A percentile compares a stretch with the other conserved stretches of the same genome.
These are phyloP conservation scores for Hysterangium stoloniferum DNA, from an alignment of 768 basidiomycete species.

Conservation along the genomic window DNA sequence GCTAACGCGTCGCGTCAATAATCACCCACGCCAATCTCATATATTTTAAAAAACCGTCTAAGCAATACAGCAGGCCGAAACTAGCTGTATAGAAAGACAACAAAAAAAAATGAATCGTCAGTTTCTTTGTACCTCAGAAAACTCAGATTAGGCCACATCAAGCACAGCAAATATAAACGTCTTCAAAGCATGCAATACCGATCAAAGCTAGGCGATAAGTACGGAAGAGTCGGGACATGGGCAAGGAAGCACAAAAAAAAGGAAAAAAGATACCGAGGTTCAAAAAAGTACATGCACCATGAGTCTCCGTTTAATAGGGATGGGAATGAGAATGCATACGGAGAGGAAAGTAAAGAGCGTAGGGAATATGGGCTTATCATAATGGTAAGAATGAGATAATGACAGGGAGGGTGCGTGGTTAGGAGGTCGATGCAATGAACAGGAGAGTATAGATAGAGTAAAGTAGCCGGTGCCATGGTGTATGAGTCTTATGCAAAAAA, in stretches of 20 bases:
- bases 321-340: neutral
- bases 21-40: too few relatives aligned
- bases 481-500: neutral
- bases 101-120: too few relatives aligned
- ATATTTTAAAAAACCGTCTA: too few relatives aligned
- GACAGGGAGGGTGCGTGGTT: neutral
- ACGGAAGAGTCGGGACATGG: neutral
- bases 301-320: neutral
- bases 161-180: too few relatives aligned
- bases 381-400: too few relatives aligned
- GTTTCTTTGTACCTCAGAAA: too few relatives aligned
- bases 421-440: neutral
- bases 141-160: too few relatives aligned
- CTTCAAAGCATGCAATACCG: conserved; percentile 7
- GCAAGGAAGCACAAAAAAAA: neutral
- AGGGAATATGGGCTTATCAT: neutral
- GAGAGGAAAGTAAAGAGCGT: neutral
- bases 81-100: too few relatives aligned
- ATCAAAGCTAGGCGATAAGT: conserved; percentile 2
- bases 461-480: neutral
- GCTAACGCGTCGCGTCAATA: too few relatives aligned
- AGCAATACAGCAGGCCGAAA: too few relatives aligned
- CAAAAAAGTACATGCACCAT: conserved; percentile 2
- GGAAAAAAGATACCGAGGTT: neutral
- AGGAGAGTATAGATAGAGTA: conserved; percentile 2